phyloP scores from a whole-genome alignment of 352 stramenopile genomes.

The Globisporangium barbulae region DNA sequence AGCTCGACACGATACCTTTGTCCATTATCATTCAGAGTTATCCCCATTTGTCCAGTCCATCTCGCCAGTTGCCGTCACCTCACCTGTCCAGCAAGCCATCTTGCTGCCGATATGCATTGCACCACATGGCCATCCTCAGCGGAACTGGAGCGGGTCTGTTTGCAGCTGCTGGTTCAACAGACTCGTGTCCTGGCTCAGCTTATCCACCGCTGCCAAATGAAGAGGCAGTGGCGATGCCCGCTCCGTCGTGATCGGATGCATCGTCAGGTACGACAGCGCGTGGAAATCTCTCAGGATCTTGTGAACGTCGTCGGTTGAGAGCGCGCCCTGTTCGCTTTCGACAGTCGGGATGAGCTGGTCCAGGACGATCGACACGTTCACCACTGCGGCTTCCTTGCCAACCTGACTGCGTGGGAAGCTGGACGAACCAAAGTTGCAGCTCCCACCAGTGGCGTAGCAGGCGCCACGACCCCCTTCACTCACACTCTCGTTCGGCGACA shows the following conservation, averaged over 20 bases:
- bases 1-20: not conserved
- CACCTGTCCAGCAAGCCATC: not conserved
- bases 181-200: conserved; percentile 19
- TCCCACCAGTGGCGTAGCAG: conserved; percentile 25
- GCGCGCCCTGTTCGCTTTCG: conserved; percentile 6
- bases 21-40: conserved; percentile 2
- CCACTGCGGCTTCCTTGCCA: conserved; percentile 28
- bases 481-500: conserved; percentile 31
- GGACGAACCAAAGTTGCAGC: conserved; percentile 22
- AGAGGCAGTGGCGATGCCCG: conserved; percentile 61
- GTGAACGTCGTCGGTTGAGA: conserved; percentile 14
- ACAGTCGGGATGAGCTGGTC: conserved; percentile 12
- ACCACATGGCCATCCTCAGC: not conserved
- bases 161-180: conserved; percentile 19
- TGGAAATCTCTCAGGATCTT: conserved; percentile 56
- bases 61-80: not conserved
- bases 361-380: conserved; percentile 35
- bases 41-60: not conserved
- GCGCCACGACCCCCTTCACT: conserved; percentile 30
- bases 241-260: conserved; percentile 59
- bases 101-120: not conserved
- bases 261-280: conserved; percentile 71
- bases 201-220: conserved; percentile 48
- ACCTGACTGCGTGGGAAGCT: not conserved
- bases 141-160: conserved; percentile 16